Percentiles rank a stretch among this genome's conserved stretches.
Conservation (phyloP, 352 stramenopile species). For the Pythium rhizo-oryzae region DNA sequence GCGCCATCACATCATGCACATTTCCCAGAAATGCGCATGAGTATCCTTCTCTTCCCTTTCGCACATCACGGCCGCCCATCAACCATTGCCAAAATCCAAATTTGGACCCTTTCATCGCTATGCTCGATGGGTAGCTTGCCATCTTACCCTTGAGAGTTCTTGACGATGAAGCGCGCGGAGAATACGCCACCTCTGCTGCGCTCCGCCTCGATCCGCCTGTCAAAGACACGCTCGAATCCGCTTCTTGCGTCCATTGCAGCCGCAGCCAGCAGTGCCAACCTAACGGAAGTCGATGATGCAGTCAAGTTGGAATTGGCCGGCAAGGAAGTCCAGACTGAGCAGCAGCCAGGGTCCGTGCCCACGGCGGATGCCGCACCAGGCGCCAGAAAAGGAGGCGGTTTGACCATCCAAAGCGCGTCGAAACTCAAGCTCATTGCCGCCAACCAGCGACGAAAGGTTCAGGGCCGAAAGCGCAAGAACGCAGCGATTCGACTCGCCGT, state of each 20-base stretch:
- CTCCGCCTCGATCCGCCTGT: conserved; percentile 13
- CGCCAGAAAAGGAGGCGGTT: background rate
- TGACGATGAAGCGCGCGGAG: conserved; percentile 5
- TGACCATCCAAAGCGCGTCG: conserved; percentile 21
- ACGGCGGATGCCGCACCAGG: too few species aligned
- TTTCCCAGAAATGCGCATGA: background rate
- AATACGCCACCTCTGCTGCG: background rate
- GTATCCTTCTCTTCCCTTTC: background rate
- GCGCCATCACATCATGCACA: background rate
- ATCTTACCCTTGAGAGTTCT: background rate
- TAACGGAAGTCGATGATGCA: background rate
- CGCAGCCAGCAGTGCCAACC: background rate
- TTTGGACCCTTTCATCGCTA: background rate
- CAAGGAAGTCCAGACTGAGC: background rate
- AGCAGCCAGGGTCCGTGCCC: background rate
- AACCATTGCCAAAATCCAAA: conserved; percentile 5
- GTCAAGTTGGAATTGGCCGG: background rate
- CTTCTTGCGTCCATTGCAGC: background rate
- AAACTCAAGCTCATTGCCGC: conserved; percentile 30
- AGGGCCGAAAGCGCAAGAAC: conserved; percentile 21
- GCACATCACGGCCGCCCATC: background rate
- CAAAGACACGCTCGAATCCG: background rate
- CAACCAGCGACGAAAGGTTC: conserved; percentile 22
- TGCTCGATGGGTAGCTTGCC: background rate
- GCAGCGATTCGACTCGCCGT: conserved; percentile 1